Base-by-base conservation (phyloP, 148 eudicot genomes). In the Polygonum maritimum region DNA sequence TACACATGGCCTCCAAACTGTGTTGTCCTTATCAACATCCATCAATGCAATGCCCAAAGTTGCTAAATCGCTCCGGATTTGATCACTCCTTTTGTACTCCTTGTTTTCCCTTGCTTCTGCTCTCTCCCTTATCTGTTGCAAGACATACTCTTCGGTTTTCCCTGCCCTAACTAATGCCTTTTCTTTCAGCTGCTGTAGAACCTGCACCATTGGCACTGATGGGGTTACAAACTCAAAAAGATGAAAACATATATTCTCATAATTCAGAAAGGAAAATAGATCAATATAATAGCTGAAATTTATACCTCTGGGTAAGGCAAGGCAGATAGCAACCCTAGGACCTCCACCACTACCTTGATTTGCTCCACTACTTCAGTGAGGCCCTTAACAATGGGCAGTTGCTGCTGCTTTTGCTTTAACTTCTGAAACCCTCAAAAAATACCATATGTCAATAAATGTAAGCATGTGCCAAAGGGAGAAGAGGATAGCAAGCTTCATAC, bases 1-100 rank as follows among this genome's bases (percentile, higher is more conserved):
- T 72, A 87, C 84, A 57, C 93, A 88, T 10, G 99, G 96, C 84
- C 88, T 88, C 98, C 98, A 95, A 31, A 80, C 75, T 13, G 92
- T 92, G 44, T 7, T 4, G 48, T 84, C 89, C 9, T 80, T 84
- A 4, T 86, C 89, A 41, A 78, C 78, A 86, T 95, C 99, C 97
- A 92, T 95, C 33, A 92, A 74, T 71, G 87, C 86, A 60, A 95
- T 89, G 33, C 99, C 99, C 81, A 89, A 88, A 31, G 79, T 80
- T 47, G 77, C 78, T 78, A 95, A 78, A 57, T 85, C 85, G 13
- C 69, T 83, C 78, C 97, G 82, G 15, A 95, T 89, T 73, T 86
- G 81, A 48, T 94, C 98, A 76, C 91, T 83, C 79, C 70, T 83
- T 0, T 79, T n/a, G 49, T 85, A 95, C 40, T 92, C 91, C 79